A percentile compares a stretch with the other conserved stretches of the same genome.
phyloP scores from a whole-genome alignment of 2,329 filamentous ascomycete species.

The Colletotrichum tamarilloi region DNA sequence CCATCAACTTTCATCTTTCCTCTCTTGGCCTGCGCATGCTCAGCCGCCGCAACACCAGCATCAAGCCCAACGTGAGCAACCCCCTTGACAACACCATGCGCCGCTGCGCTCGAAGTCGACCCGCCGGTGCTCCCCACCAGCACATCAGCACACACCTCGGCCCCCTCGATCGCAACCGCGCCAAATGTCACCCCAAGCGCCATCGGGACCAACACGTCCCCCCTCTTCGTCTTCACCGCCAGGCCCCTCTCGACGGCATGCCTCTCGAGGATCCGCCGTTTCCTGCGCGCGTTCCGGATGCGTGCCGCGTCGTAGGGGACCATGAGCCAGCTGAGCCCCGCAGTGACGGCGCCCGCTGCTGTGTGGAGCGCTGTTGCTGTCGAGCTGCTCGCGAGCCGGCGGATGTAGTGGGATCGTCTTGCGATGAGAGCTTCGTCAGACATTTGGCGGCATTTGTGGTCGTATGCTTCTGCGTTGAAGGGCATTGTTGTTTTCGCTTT shows the following conservation, averaged over 20 bases:
- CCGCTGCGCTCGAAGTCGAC: neutral
- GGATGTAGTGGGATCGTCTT: conserved; percentile 54
- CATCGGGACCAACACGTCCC: conserved; percentile 11
- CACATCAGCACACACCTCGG: neutral
- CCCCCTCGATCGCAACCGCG: conserved; percentile 4
- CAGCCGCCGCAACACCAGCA: conserved; percentile 7
- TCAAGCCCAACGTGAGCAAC: conserved; percentile 7
- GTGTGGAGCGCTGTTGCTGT: conserved; percentile 46
- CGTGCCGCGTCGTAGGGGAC: conserved; percentile 43
- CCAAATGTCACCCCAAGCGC: conserved; percentile 5
- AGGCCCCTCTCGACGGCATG: conserved; percentile 36
- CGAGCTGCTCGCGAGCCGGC: conserved; percentile 51
- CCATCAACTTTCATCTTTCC: neutral
- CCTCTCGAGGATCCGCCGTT: conserved; percentile 53
- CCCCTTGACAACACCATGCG: neutral
- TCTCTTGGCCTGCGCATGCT: neutral
- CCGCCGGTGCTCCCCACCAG: neutral
- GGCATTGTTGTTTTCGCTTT: conserved; percentile 43
- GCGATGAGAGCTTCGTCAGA: conserved; percentile 46
- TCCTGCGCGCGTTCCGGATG: conserved; percentile 55
- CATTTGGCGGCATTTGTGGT: conserved; percentile 50
- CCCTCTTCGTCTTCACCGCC: neutral
- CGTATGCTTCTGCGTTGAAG: conserved; percentile 53
- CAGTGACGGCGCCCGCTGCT: conserved; percentile 50
- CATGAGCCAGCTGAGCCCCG: conserved; percentile 31